Conservation (phyloP, 352 stramenopile genomes). For the Globisporangium nodosum region DNA sequence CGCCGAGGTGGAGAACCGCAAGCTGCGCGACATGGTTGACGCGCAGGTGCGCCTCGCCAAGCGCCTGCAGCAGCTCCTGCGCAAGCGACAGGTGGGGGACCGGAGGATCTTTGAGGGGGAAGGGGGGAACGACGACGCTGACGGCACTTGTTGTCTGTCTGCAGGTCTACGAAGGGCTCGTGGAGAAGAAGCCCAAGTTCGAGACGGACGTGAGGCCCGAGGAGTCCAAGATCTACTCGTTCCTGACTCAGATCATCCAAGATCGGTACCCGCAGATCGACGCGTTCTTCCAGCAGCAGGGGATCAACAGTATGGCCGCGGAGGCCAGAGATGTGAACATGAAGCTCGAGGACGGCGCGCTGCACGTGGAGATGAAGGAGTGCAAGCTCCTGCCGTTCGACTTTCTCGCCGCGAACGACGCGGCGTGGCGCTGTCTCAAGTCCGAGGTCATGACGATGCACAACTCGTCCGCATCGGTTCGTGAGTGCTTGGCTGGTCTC, state of each 20-base stretch:
- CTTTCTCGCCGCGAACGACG: constrained; percentile 22
- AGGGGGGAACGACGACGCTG: not conserved
- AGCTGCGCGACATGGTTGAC: constrained; percentile 16
- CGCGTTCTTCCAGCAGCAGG: constrained; percentile 9
- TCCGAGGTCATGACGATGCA: constrained; percentile 16
- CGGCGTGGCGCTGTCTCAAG: constrained; percentile 32
- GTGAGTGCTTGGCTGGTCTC: not conserved
- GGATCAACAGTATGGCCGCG: not conserved
- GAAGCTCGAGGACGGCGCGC: constrained; percentile 10
- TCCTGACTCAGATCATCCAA: constrained; percentile 13
- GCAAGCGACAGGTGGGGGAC: constrained; percentile 12
- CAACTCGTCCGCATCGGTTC: constrained; percentile 10
- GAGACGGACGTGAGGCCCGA: constrained; percentile 12
- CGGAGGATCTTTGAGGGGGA: not conserved
- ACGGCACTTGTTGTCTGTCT: not conserved
- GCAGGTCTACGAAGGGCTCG: constrained; percentile 12
- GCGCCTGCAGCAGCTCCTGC: constrained; percentile 12
- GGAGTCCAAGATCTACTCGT: constrained; percentile 16
- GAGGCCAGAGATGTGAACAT: constrained; percentile 10
- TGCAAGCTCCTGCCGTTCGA: constrained; percentile 47
- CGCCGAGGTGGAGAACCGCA: constrained; percentile 14
- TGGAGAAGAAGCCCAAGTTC: constrained; percentile 10
- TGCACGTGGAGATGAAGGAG: constrained; percentile 42
- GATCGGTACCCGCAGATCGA: constrained; percentile 12
- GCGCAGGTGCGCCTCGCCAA: constrained; percentile 13